A percentile compares a stretch with the other conserved stretches of the same genome.
Evolutionary conservation across 352 stramenopile species (phyloP).

Genomic region (Phytophthora crassamura): DNA sequence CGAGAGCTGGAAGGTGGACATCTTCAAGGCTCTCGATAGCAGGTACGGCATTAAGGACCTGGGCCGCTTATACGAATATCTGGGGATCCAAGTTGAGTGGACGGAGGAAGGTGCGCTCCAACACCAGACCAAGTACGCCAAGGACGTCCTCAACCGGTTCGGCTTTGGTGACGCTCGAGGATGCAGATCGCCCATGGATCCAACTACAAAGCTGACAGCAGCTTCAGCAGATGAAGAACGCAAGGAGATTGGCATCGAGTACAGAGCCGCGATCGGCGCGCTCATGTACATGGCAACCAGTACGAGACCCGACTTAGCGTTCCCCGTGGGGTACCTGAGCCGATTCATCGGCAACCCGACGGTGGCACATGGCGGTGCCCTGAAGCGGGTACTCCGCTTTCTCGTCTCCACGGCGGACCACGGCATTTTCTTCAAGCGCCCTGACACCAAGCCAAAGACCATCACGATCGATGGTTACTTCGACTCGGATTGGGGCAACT

Average conservation of each 20-base stretch:
- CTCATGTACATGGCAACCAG: conserved; percentile 17
- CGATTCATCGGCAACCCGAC: conserved; percentile 1
- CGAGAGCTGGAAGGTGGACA: too few species aligned
- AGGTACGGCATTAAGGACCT: conserved; percentile 8
- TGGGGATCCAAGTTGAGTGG: not conserved
- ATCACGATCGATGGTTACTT: conserved; percentile 10
- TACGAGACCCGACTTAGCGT: conserved; percentile 9
- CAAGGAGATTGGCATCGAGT: conserved; percentile 9
- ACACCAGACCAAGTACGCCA: conserved; percentile 4
- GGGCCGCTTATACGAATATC: not conserved
- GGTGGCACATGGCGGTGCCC: not conserved
- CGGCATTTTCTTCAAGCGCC: not conserved
- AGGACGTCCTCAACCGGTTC: not conserved
- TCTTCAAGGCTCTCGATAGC: not conserved
- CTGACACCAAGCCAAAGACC: not conserved
- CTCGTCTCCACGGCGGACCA: not conserved
- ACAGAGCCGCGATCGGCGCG: conserved; percentile 2
- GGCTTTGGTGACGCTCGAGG: conserved; percentile 1
- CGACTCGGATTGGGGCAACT: conserved; percentile 11
- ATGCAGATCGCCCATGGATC: conserved; percentile 6
- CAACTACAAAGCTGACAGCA: conserved; percentile 1
- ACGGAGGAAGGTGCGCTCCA: not conserved
- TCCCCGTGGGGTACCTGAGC: not conserved
- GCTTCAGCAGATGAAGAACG: not conserved
- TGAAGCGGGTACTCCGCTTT: conserved; percentile 1